phyloP scores from a whole-genome alignment of 331 rosid genomes.

The Malus hybrid region DNA sequence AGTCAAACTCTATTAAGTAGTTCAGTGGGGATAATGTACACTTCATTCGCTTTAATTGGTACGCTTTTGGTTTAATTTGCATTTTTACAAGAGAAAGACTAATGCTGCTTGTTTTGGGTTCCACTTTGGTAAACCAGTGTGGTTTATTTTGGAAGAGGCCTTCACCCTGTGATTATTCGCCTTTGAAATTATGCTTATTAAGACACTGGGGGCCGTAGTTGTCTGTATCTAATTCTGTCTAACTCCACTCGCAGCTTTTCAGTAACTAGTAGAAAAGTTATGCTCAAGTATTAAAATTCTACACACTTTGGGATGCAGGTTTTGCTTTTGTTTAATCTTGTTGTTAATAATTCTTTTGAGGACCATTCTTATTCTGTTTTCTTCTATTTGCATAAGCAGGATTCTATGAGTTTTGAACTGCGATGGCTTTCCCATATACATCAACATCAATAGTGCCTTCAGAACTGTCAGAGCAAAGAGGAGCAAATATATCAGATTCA shows the following conservation, averaged over 20 bases:
- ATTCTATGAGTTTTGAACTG: conserved; percentile 19
- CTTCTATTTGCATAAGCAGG: conserved; percentile 27
- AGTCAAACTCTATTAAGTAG: background rate
- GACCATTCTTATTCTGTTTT: background rate
- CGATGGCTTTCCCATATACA: conserved; percentile 46
- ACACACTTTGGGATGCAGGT: background rate
- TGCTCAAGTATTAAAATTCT: background rate
- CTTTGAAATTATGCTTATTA: background rate
- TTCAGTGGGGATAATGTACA: background rate
- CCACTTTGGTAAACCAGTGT: background rate
- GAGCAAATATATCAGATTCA: conserved; percentile 37
- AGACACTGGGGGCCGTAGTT: background rate
- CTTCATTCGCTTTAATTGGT: background rate
- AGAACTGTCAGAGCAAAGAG: conserved; percentile 52
- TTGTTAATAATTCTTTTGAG: background rate
- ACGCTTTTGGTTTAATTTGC: background rate
- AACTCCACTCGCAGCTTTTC: background rate
- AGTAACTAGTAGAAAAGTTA: background rate
- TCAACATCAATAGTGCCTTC: conserved; percentile 25
- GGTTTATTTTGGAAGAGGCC: background rate
- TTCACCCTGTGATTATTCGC: background rate
- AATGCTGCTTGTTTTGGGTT: background rate
- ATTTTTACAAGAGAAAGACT: background rate
- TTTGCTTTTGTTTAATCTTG: background rate
- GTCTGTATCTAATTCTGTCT: background rate